Evolutionary conservation across 768 basidiomycete species (phyloP).

Genomic region (Dendrothele bispora): DNA sequence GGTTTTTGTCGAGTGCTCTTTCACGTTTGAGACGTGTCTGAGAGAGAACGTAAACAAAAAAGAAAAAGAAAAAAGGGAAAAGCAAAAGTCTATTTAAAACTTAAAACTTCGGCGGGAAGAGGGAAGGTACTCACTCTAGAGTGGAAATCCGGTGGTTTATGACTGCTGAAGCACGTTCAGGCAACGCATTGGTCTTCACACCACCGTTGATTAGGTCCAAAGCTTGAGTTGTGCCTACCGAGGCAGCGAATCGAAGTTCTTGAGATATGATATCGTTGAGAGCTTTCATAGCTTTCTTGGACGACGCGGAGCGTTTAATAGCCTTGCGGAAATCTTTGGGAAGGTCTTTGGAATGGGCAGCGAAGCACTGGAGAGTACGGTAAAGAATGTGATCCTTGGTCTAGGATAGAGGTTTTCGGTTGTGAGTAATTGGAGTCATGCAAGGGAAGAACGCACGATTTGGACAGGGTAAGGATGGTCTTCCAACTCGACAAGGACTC

Average conservation of each 20-base stretch:
- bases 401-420: slow-evolving; percentile 27
- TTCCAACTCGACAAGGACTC: slow-evolving; percentile 50
- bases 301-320: slow-evolving; percentile 31
- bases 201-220: slow-evolving; percentile 46
- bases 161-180: slow-evolving; percentile 48
- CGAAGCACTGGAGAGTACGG: slow-evolving; percentile 47
- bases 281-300: slow-evolving; percentile 36
- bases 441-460: slow-evolving; percentile 33
- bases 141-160: slow-evolving; percentile 51
- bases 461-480: slow-evolving; percentile 33
- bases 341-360: slow-evolving; percentile 44
- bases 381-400: slow-evolving; percentile 42
- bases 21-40: slow-evolving; percentile 31
- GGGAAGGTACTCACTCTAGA: slow-evolving; percentile 36
- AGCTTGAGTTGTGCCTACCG: slow-evolving; percentile 54
- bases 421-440: not conserved
- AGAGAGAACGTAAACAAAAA: not conserved
- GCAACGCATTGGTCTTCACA: slow-evolving; percentile 58
- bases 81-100: not conserved
- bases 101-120: no score
- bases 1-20: slow-evolving; percentile 24
- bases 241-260: slow-evolving; percentile 21
- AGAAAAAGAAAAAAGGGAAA: not conserved
- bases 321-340: slow-evolving; percentile 30
- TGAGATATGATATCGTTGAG: slow-evolving; percentile 35